Evolutionary conservation across 257 asterid genomes (phyloP), one percentile per base, ranked within the genome.

Genomic region (Salvia miltiorrhiza): DNA sequence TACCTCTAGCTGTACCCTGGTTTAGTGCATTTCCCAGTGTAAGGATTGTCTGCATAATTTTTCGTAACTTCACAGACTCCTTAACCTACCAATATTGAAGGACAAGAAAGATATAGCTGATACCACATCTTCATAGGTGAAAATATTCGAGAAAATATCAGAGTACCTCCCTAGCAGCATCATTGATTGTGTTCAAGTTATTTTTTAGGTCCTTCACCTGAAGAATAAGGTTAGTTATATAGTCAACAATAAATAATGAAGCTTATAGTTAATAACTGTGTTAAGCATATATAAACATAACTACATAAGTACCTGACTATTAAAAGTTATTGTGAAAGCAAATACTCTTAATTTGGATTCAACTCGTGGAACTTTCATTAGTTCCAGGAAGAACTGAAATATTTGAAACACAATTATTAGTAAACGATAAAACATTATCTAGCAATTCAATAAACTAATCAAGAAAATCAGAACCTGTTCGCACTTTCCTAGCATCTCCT

Each of bases 1-100:
- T 87, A 93, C 98, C 98, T 84, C 98, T 85, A 68, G 94, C 92
- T 73, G 98, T 93, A 65, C 98, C 98, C 87, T 93, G 98, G 82
- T 93, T 93, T 75, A 93, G 81, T 41, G 98, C 98, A 77, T 93
- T 93, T 78, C 98, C 98, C 77, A 93, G 79, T 20, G 98, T 93
- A 59, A 93, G 95, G 71, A 93, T 93, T 28, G 98, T 93, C 71
- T 93, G 98, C 98, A 93, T 93, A 62, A 93, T 87, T 78, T 93
- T 96, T 69, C 97, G 95, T 65, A 93, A 79, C 72, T 93, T 90
- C 41, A 45, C 67, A 54, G 98, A 93, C 47, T 87, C 98, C 77
- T 93, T 90, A 66, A 93, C 98, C 98, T 93, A 72, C 67, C 72
- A 79, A 65, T 56, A 65, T 70, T 55, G 60, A 64, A 68, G 72